Base-by-base conservation (phyloP, 164 flowering plant genomes). In the Aristolochia californica region DNA sequence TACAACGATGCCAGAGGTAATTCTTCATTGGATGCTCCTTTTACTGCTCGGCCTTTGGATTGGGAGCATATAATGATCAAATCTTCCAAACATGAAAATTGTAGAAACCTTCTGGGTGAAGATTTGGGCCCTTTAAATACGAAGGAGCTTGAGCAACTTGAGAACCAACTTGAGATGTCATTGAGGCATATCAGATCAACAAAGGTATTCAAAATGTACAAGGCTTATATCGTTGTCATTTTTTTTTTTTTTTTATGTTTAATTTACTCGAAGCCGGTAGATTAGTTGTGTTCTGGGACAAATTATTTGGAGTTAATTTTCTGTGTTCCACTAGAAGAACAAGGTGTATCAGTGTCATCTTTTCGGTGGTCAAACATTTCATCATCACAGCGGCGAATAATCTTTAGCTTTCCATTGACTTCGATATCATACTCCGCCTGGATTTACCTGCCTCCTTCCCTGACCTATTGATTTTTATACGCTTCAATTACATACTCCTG, bases 91-190 rank as follows among this genome's bases (percentile, higher is more conserved):
- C n/a, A 20, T 7, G 13, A 12, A 15, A 18, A 10, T 59, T 55
- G 53, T 22, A 81, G 85, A 63, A 75, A 81, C 62, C 66, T 81
- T 18, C 75, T 75, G 0, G 83, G 85, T 13, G 83, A 81, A 58
- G 85, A 81, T 28, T 68, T 81, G 79, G 75, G 66, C 13, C 62
- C 71, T 2, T 48, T 81, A 40, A 63, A 59, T n/a, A 59, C 72
- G 20, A 77, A 68, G 68, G 83, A 81, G 58, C 81, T 81, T 43
- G 83, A 81, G 25, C 79, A 75, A 49, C 80, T 81, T 50, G 85
- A 81, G 68, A 65, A 65, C 26, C 78, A 73, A 53, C 64, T 81
- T 12, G 81, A 81, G 27, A 44, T 58, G 40, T 76, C 85, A 13
- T 61, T 81, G 68, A 77, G 62, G 63, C 77, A 66, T 58, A 65